Base-by-base conservation (phyloP, 345 rosid genomes). In the Eutrema japonicum region DNA sequence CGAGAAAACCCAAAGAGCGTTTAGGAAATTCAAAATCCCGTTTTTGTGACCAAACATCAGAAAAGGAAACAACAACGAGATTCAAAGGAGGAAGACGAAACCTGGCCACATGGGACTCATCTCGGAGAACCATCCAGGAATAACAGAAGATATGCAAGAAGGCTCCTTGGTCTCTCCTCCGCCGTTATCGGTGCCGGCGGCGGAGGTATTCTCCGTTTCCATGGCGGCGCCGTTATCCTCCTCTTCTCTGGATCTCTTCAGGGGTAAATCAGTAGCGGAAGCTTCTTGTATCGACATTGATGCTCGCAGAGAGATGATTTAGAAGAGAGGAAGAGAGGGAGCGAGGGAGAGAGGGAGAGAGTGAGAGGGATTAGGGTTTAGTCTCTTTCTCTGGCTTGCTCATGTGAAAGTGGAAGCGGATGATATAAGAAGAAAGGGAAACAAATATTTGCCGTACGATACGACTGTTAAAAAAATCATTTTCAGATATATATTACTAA, bases 61-160 rank as follows among this genome's bases (percentile, higher is more conserved):
- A 43, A 43, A 53, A 29, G 2, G 11, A 29, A 52, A 52, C 14
- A 54, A 13, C 10, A 5, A 51, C 0, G 60, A 55, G 41, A 43
- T 43, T 43, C 47, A 6, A 46, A 2, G 16, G 22, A 55, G 29
- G 41, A 38, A 8, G 49, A 59, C 41, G 47, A 33, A 45, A 88
- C 96, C 93, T 71, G 96, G 96, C 96, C 96, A 90, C 93, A 90
- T 83, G 65, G 93, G 91, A 82, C 89, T 90, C 30, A 85, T 85
- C 83, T 90, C 96, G 52, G 93, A 90, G 81, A 90, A 90, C 96
- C 96, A 90, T 29, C 93, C 96, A 66, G 91, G 86, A 42, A 90
- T 88, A 66, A 90, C 83, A 60, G 91, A 59, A 66, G 96, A 90
- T 6, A 88, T 69, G 43, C 72, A 70, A 30, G 74, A 48, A 36